Evolutionary conservation across 805 yeast genomes (phyloP).

Genomic region (Yamadazyma phyllophila): DNA sequence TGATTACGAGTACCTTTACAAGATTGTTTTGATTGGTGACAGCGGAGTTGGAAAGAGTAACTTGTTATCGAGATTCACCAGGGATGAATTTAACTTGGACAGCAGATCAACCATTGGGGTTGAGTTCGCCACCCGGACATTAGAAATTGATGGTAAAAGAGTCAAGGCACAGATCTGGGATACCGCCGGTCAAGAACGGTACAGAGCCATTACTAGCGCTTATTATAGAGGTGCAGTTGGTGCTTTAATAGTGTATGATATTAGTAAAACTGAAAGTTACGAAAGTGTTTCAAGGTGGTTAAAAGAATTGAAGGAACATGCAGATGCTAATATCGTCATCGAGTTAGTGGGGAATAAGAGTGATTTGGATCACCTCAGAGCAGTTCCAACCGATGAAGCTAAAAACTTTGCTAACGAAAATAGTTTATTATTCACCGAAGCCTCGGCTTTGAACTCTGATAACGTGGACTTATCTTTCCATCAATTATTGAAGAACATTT

Average conservation of each 20-base stretch:
- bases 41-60: slow-evolving; percentile 97
- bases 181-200: slow-evolving; percentile 98
- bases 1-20: slow-evolving; percentile 90
- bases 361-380: slow-evolving; percentile 88
- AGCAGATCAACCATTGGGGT: slow-evolving; percentile 96
- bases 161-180: slow-evolving; percentile 96
- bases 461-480: slow-evolving; percentile 94
- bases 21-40: slow-evolving; percentile 94
- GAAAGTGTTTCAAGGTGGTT: slow-evolving; percentile 87
- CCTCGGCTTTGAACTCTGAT: slow-evolving; percentile 90
- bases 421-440: slow-evolving; percentile 89
- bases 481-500: slow-evolving; percentile 87
- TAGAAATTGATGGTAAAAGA: slow-evolving; percentile 79
- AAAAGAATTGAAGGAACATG: slow-evolving; percentile 87
- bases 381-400: slow-evolving; percentile 98
- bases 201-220: slow-evolving; percentile 96
- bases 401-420: slow-evolving; percentile 91
- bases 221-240: slow-evolving; percentile 98
- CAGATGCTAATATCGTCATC: slow-evolving; percentile 91
- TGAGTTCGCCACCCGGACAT: slow-evolving; percentile 95
- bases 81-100: slow-evolving; percentile 93
- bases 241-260: slow-evolving; percentile 92
- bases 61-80: slow-evolving; percentile 86
- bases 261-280: slow-evolving; percentile 83
- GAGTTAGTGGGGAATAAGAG: slow-evolving; percentile 91